phyloP scores from a whole-genome alignment of 2,329 filamentous ascomycete species.

The Lojkania enalia region DNA sequence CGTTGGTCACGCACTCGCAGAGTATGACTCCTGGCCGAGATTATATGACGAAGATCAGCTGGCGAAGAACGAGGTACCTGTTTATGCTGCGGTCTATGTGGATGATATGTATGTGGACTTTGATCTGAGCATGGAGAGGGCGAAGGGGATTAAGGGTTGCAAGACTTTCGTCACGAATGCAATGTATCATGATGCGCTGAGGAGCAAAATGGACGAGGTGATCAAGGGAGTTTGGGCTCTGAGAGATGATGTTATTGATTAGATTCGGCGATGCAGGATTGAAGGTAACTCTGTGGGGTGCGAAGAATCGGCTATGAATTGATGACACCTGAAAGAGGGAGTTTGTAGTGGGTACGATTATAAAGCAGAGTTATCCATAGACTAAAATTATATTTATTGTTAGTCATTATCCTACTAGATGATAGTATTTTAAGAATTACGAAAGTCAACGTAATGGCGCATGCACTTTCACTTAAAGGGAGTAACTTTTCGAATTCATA shows the following conservation, averaged over 20 bases:
- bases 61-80: constrained; percentile 75
- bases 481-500: too few relatives aligned
- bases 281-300: too few relatives aligned
- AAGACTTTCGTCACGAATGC: constrained; percentile 84
- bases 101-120: constrained; percentile 95
- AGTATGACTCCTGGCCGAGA: constrained; percentile 68
- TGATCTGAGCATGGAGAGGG: constrained; percentile 72
- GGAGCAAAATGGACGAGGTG: constrained; percentile 74
- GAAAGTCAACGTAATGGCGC: too few relatives aligned
- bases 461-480: too few relatives aligned
- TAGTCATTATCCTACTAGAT: too few relatives aligned
- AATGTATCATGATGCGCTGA: constrained; percentile 84
- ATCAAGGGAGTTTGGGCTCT: constrained; percentile 75
- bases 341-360: too few relatives aligned
- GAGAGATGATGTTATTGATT: constrained; percentile 70
- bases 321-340: too few relatives aligned
- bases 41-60: constrained; percentile 78
- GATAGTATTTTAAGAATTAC: too few relatives aligned
- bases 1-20: constrained; percentile 72
- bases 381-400: too few relatives aligned
- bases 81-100: constrained; percentile 81
- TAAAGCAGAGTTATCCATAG: too few relatives aligned
- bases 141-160: constrained; percentile 71
- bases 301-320: not conserved
- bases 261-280: too few relatives aligned